Percentiles rank a stretch among this genome's conserved stretches.
Conservation (phyloP, 2,329 filamentous ascomycete species). For the Fusarium caatingaense region DNA sequence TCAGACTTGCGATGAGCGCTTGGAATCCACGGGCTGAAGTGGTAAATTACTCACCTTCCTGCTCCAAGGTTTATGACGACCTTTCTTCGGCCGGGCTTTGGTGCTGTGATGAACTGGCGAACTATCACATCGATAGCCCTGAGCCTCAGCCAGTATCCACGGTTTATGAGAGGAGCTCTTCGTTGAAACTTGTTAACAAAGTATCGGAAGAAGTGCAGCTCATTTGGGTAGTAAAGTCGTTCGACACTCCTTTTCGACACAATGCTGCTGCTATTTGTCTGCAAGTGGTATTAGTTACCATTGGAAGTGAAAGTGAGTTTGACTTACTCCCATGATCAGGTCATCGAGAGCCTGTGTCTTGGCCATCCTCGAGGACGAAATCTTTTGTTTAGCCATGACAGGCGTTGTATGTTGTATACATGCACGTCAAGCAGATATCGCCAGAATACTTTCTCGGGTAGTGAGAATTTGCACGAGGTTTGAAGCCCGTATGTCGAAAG, state of each 20-base stretch:
- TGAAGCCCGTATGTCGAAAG: slow-evolving; percentile 5
- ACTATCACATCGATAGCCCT: slow-evolving; percentile 82
- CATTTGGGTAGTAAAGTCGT: slow-evolving; percentile 79
- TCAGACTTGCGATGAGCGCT: slow-evolving; percentile 11
- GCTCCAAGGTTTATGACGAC: slow-evolving; percentile 87
- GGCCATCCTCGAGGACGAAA: slow-evolving; percentile 22
- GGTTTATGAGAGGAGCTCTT: slow-evolving; percentile 88
- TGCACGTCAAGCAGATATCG: neutral
- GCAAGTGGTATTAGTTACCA: slow-evolving; percentile 8
- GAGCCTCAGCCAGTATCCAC: slow-evolving; percentile 89
- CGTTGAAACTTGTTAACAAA: slow-evolving; percentile 88
- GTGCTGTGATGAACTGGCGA: slow-evolving; percentile 73
- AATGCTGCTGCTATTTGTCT: slow-evolving; percentile 93
- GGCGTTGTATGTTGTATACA: neutral
- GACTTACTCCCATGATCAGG: slow-evolving; percentile 66
- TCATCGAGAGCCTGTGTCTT: slow-evolving; percentile 58
- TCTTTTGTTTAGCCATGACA: slow-evolving; percentile 33
- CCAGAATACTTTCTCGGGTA: neutral
- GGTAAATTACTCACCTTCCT: slow-evolving; percentile 76
- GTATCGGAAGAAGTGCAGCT: slow-evolving; percentile 86
- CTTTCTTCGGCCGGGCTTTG: slow-evolving; percentile 66
- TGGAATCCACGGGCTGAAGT: neutral
- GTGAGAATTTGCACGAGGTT: neutral
- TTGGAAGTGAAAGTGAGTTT: neutral
- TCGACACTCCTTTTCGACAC: slow-evolving; percentile 95